Evolutionary conservation across 139 green algal species (phyloP), one percentile per base, ranked within the genome.

Genomic region (Nannochloris sp.): DNA sequence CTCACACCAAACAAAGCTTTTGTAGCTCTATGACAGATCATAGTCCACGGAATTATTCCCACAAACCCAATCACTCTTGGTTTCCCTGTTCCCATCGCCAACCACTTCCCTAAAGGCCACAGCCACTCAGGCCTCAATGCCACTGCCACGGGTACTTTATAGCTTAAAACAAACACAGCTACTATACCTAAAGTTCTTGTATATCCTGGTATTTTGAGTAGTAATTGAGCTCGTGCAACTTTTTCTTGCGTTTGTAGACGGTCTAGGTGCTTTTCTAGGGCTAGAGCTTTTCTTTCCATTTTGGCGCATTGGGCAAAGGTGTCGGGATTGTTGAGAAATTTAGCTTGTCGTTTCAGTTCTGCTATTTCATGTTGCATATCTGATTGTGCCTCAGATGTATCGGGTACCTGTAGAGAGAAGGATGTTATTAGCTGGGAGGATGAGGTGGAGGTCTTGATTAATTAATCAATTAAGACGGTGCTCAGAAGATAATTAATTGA

Each of bases 271-370:
- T 76, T 80, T 56, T 76, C 72, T 8, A 38, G 58, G 6, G 63
- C 70, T 14, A 75, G 42, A 12, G 72, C 72, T 36, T 61, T 64
- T 0, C 72, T 54, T 34, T 75, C 59, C 4, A 72, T 62, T 38
- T 80, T 80, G 24, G 72, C 72, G 8, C 56, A 68, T 33, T 65
- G 23, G 14, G 67, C 27, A 58, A 80, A 80, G 0, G 72, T 80
- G 3, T 63, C 53, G 1, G 72, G 72, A 4, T 54, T 56, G 6
- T 65, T 72, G n/a, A 76, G 34, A 6, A 37, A 48, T 33, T 54
- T 38, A 23, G 72, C 72, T 13, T 80, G 32, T 7, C 31, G 33
- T 8, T 60, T 58, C 7, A 80, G 61, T 2, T 63, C 14, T 7
- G 54, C 70, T 42, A 37, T 37, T 23, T 19, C 19, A 24, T 23